Percentiles rank a stretch among this genome's conserved stretches.
These are phyloP conservation scores for Ambrosia hybrid DNA, from an alignment of 140 eudicot genomes.

Conservation along the genomic window DNA sequence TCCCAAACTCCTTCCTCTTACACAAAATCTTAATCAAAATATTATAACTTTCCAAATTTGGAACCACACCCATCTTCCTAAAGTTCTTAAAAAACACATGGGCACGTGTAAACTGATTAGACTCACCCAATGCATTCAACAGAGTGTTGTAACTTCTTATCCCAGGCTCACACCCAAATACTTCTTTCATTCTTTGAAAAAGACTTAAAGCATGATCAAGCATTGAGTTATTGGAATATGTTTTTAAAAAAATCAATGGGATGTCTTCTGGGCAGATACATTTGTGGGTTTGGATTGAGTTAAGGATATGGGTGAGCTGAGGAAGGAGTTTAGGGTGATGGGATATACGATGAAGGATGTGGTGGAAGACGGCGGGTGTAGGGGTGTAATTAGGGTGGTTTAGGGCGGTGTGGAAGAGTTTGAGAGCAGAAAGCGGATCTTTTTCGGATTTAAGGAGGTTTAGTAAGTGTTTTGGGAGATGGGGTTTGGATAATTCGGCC, in stretches of 20 bases:
- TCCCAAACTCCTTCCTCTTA: conserved; percentile 43
- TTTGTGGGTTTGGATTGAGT: conserved; percentile 38
- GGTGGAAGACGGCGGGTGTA: conserved; percentile 54
- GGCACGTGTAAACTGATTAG: conserved; percentile 45
- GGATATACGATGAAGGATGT: conserved; percentile 65
- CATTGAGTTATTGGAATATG: conserved; percentile 51
- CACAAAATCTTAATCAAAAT: conserved; percentile 66
- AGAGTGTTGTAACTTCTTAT: conserved; percentile 61
- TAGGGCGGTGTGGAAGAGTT: conserved; percentile 53
- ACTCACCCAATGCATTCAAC: conserved; percentile 54
- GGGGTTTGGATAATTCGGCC: conserved; percentile 52
- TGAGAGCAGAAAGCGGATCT: conserved; percentile 48
- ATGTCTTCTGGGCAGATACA: conserved; percentile 58
- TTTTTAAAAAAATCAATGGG: conserved; percentile 52
- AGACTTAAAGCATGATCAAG: conserved; percentile 43
- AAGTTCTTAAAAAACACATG: conserved; percentile 56
- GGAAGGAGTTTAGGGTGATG: conserved; percentile 38
- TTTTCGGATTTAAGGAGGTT: conserved; percentile 62
- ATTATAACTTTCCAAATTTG: conserved; percentile 69
- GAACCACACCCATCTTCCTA: conserved; percentile 57
- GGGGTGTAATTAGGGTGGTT: conserved; percentile 52
- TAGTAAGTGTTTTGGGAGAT: conserved; percentile 44
- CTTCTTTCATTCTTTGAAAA: conserved; percentile 55
- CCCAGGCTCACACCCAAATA: conserved; percentile 82
- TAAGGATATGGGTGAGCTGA: conserved; percentile 43